Base-by-base conservation (phyloP, 164 flowering plant genomes). In the Protea cynaroides region DNA sequence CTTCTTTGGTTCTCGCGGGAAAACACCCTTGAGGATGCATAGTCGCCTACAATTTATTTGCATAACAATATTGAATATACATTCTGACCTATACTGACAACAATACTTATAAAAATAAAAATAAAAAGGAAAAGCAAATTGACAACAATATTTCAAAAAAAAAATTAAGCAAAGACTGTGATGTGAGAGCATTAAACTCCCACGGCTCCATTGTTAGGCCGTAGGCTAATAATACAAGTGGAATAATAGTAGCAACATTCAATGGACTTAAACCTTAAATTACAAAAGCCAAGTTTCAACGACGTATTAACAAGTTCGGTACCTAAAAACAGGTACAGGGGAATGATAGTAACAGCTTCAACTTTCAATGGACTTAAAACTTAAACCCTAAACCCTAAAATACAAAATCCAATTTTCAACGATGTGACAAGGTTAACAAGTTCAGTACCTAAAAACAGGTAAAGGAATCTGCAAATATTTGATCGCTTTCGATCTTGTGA, bases 1-100 rank as follows among this genome's bases (percentile, higher is more conserved):
- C 84, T 88, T 94, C 83, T 88, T 94, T 22, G 97, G 97, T 46
- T 85, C 97, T 69, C 96, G 78, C 0, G 99, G 97, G 54, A 81
- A 85, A 46, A 94, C 66, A 18, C 99, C 97, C 69, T 94, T 91
- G 56, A 83, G 78, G 66, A 94, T 89, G 74, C 94, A 91, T 74
- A 92, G 54, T 74, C 72, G 79, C 86, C 99, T 91, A 64, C 44
- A 76, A 66, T 44, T 50, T 3, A n/a, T 61, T 40, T 46, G 4
- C 23, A n/a, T n/a, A n/a, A n/a, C n/a, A n/a, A n/a, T n/a, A n/a
- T n/a, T n/a, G n/a, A n/a, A n/a, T n/a, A n/a, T n/a, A n/a, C n/a
- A n/a, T n/a, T n/a, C n/a, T n/a, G n/a, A n/a, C n/a, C n/a, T n/a
- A n/a, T n/a, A n/a, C n/a, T n/a, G n/a, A n/a, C n/a, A n/a, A n/a